Evolutionary conservation across 1,284 basidiomycete genomes (phyloP), one percentile per base, ranked within the genome.

Genomic region (Cryptococcus sp.): DNA sequence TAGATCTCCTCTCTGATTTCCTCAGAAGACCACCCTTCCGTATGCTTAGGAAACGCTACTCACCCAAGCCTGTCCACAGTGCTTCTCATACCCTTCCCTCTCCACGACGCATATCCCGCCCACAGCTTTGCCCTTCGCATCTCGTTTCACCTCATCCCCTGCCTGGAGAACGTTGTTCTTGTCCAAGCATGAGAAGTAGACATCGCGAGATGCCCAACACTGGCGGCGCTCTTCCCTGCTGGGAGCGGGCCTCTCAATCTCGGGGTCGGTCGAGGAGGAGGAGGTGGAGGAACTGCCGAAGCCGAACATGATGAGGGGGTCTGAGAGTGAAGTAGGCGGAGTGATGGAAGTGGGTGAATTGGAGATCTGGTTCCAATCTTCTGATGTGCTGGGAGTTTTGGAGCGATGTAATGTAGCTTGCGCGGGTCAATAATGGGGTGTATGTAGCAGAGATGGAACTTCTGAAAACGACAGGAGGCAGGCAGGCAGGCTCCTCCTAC

Each of bases 41-140:
- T 23, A 12, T n/a, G 46, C 15, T 18, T 15, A 37, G 42, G 12
- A 47, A 16, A 51, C 21, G 9, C 15, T 15, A 73, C 78, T 68
- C 58, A 80, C 78, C 78, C 78, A 79, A 60, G 73, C 76, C 59
- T 70, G 72, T 0, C 73, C 73, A 66, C 78, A 79, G 58, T 66
- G 63, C 33, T 58, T 55, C 56, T 75, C 69, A 53, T 79, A 80
- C 33, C 37, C 59, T 44, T 59, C 65, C 53, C 70, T 66, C 60
- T 76, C 71, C 8, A 33, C 55, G 20, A 52, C 62, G 59, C 79
- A 80, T 13, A 63, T 51, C 8, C 68, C 66, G 18, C 46, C 24
- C 2, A 51, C 60, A 37, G 55, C 62, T 46, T 73, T 69, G 33
- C 68, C 69, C 12, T 72, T 71, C 40, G 54, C 55, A n/a, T 73